Evolutionary conservation across 495 filamentous ascomycete genomes (phyloP), one percentile per base, ranked within the genome.

Genomic region (Evernia prunastri): DNA sequence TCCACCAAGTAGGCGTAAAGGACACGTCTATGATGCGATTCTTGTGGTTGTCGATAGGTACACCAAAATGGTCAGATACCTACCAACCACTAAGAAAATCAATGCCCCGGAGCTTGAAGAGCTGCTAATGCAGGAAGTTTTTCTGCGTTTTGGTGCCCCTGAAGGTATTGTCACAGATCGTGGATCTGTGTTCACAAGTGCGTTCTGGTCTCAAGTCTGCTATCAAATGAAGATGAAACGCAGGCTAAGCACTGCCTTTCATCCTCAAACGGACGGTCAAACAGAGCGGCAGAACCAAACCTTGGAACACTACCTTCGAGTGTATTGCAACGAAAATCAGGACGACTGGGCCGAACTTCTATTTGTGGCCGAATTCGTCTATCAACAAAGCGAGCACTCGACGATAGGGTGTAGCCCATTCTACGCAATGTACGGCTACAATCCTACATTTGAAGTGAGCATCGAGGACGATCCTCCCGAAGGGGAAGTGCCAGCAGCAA

Each of bases 251-350:
- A 67, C 31, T n/a, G n/a, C n/a, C n/a, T n/a, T n/a, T n/a, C n/a
- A n/a, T n/a, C n/a, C n/a, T n/a, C n/a, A n/a, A n/a, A n/a, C n/a
- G n/a, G n/a, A n/a, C n/a, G n/a, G n/a, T n/a, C n/a, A n/a, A n/a
- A n/a, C n/a, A n/a, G n/a, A 3, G 40, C 56, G 36, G 9, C 33
- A 64, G 47, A 72, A 72, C 37, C 53, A 70, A 51, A 65, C 53
- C 0, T 12, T 74, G 17, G 67, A 74, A 64, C 15, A 59, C 1
- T 74, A 70, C 40, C 40, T 73, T 15, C 45, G 60, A 35, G 47
- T 20, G n/a, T 73, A 68, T 58, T 33, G 43, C 9, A 71, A 69
- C 53, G 62, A 66, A 27, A 25, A 66, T 45, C 60, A 74, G 51
- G 53, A 66, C 33, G 65, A 74, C 45, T 72, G 49, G 61, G 51